Base-by-base conservation (phyloP, 495 filamentous ascomycete species). In the Daldinia childiae region DNA sequence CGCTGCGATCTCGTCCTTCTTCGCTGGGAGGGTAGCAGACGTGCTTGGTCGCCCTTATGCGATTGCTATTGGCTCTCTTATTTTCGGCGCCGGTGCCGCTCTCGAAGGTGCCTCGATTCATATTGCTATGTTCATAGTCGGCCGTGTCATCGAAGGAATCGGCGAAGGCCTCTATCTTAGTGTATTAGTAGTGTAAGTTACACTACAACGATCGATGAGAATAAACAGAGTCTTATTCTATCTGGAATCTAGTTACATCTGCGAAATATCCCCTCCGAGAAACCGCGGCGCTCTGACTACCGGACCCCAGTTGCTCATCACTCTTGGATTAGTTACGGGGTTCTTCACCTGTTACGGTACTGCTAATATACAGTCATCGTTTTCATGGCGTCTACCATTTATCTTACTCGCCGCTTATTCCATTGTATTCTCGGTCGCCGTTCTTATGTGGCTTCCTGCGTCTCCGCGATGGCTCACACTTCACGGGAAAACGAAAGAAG, bases 1-100 rank as follows among this genome's bases (percentile, higher is more conserved):
- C 11, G 90, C 86, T 12, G 87, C 89, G 1, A 62, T 90, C 1
- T 86, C 88, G 0, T 88, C 88, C 0, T 85, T 91, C 70, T 88
- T 90, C 64, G 88, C 88, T 6, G 41, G 41, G 17, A 45, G 17
- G 17, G n/a, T 45, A 8, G 41, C 41, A 17, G 41, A 17, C 15
- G 41, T 8, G 41, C 41, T 45, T 8, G 41, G 41, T n/a, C 41
- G 41, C 3, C 41, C 41, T 3, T 45, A 45, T 19, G 41, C 15
- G 15, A 45, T 45, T 17, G 41, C 41, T 17, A 45, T 45, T 45
- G 41, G 41, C 7, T 45, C 41, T 12, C 5, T 45, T 17, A 19
- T 45, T 45, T 45, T 45, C 15, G 41, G 41, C 41, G 41, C 3
- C 41, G 41, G 41, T 17, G 34, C 34, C 11, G 34, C 34, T 36